Base-by-base conservation (phyloP, 1,284 basidiomycete genomes). In the Papiliotrema terrestris region DNA sequence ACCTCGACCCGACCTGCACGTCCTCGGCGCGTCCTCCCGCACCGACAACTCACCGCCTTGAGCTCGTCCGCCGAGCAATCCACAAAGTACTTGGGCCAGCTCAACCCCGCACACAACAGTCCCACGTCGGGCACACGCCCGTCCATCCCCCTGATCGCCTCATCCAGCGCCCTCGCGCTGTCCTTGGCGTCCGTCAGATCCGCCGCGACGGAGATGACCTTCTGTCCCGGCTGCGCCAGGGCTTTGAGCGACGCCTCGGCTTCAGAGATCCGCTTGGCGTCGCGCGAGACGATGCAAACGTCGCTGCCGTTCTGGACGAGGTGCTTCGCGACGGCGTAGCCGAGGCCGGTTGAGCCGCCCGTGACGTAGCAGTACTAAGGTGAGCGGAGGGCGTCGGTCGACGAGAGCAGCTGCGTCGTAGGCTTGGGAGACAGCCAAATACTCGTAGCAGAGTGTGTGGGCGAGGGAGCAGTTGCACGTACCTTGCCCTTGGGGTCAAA, bases 331-430 rank as follows among this genome's bases (percentile, higher is more conserved):
- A 92, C 78, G 0, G 84, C 81, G 14, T 89, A 80, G 8, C 91
- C 91, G 1, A 91, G 81, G 1, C 91, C 91, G 22, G 85, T 81
- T 9, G 86, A 88, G 1, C 89, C 91, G 23, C 91, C 91, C 15
- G 89, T 88, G 51, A 92, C 78, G 68, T 87, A 88, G 72, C 83
- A 85, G 36, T 29, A 49, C 46, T 49, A 9, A 8, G 22, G 46
- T 37, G 20, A 22, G 23, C 8, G 19, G 36, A 37, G 35, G 29
- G 29, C 29, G 5, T 32, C 5, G 29, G 29, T 11, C 11, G 29
- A 32, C 29, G n/a, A n/a, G n/a, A n/a, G n/a, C n/a, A n/a, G n/a
- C n/a, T n/a, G 13, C 19, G 32, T 47, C 25, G 25, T n/a, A 32
- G 17, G 11, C 5, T 17, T 35, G 32, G 32, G 45, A 47, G 32